Percentiles rank a stretch among this genome's conserved stretches.
These are phyloP conservation scores for Salix brachista DNA, from an alignment of 345 rosid species.

Conservation along the genomic window DNA sequence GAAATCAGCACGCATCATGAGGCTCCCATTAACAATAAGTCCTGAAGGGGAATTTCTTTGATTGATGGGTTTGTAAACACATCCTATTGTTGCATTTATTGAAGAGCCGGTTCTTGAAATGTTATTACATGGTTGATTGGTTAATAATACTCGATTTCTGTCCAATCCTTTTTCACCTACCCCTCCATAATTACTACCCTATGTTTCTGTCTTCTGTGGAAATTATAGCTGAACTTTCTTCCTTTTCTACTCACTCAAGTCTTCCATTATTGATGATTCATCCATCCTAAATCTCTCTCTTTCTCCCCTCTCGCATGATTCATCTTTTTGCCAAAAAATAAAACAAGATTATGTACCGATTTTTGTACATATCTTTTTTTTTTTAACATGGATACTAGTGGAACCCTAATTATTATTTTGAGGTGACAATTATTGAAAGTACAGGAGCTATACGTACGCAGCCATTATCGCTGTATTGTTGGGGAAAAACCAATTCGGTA, in stretches of 20 bases:
- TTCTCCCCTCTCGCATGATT: background rate
- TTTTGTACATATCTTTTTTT: background rate
- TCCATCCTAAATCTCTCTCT: background rate
- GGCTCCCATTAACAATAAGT: background rate
- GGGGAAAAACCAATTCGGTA: background rate
- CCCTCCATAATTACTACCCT: slow-evolving; percentile 11
- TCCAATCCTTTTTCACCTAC: slow-evolving; percentile 19
- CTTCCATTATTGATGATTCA: background rate
- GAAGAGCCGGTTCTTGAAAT: slow-evolving; percentile 36
- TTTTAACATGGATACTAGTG: background rate
- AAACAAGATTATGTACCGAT: no score
- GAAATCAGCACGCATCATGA: background rate
- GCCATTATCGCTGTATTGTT: background rate
- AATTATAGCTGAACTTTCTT: slow-evolving; percentile 2
- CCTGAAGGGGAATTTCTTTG: slow-evolving; percentile 12
- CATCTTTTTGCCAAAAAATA: background rate
- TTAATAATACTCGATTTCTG: slow-evolving; percentile 23
- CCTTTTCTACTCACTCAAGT: background rate
- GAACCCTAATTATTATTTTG: slow-evolving; percentile 2
- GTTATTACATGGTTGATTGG: slow-evolving; percentile 30
- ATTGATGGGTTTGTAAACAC: slow-evolving; percentile 28
- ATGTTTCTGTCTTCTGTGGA: slow-evolving; percentile 8
- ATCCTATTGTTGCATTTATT: slow-evolving; percentile 59
- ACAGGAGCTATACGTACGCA: background rate
- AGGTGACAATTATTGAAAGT: background rate